phyloP scores from a whole-genome alignment of 2,329 filamentous ascomycete species.

The Ophiostoma quercus region DNA sequence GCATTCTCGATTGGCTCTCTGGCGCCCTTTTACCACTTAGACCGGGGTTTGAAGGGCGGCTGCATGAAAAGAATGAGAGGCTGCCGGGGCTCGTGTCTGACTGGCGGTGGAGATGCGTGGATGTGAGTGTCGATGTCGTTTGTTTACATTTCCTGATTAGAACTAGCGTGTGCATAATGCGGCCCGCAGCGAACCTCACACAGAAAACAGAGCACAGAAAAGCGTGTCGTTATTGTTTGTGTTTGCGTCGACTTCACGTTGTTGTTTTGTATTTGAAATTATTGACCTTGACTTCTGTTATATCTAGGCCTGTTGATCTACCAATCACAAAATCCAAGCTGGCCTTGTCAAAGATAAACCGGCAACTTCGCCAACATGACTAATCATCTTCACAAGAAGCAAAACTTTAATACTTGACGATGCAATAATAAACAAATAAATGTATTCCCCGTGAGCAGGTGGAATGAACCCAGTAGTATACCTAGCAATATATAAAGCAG shows the following conservation, averaged over 20 bases:
- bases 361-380: no score
- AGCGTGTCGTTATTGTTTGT: neutral
- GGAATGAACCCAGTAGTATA: neutral
- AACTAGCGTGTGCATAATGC: neutral
- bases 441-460: constrained; percentile 3
- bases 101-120: constrained; percentile 7
- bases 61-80: constrained; percentile 12
- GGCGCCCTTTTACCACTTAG: neutral
- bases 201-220: neutral
- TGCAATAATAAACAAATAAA: neutral
- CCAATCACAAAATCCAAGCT: no score
- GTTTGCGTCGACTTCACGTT: no score
- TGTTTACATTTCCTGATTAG: neutral
- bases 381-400: neutral
- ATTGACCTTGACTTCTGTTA: no score
- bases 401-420: neutral
- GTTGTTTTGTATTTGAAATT: no score
- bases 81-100: constrained; percentile 9
- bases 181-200: neutral
- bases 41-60: neutral
- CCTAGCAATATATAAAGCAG: neutral
- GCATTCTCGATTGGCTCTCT: neutral
- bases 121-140: constrained; percentile 10
- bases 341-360: no score
- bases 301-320: no score